These are phyloP conservation scores for Leptodermis oblonga DNA, from an alignment of 257 asterid genomes.

Conservation along the genomic window DNA sequence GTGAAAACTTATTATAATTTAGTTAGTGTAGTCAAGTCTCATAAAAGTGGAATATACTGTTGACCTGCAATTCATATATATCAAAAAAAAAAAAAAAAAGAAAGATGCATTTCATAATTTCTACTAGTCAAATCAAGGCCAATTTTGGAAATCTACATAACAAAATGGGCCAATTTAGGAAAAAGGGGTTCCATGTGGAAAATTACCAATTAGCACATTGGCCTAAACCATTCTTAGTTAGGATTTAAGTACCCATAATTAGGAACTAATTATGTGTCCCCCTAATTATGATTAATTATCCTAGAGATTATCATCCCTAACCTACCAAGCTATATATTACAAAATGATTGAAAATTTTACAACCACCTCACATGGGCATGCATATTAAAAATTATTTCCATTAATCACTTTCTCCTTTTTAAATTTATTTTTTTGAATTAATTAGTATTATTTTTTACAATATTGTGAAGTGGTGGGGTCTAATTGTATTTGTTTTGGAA, in stretches of 20 bases:
- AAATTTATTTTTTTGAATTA: neutral
- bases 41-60: neutral
- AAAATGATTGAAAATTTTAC: slow-evolving; percentile 28
- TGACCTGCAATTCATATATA: neutral
- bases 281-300: slow-evolving; percentile 30
- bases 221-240: slow-evolving; percentile 6
- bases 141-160: slow-evolving; percentile 17
- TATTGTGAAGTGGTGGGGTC: slow-evolving; percentile 59
- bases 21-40: slow-evolving; percentile 10
- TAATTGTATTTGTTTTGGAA: slow-evolving; percentile 20
- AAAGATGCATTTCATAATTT: slow-evolving; percentile 4
- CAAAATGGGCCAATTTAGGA: too few species aligned
- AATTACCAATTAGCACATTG: neutral
- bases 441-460: neutral
- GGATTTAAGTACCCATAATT: slow-evolving; percentile 9
- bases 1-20: neutral
- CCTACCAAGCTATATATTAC: slow-evolving; percentile 12
- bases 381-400: slow-evolving; percentile 11
- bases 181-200: neutral
- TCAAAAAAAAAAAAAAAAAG: neutral
- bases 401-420: slow-evolving; percentile 1
- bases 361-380: slow-evolving; percentile 49
- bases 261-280: slow-evolving; percentile 14
- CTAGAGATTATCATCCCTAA: slow-evolving; percentile 21
- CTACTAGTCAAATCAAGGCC: slow-evolving; percentile 6